phyloP scores from a whole-genome alignment of 2,329 filamentous ascomycete species.

The Calycina herbarum region DNA sequence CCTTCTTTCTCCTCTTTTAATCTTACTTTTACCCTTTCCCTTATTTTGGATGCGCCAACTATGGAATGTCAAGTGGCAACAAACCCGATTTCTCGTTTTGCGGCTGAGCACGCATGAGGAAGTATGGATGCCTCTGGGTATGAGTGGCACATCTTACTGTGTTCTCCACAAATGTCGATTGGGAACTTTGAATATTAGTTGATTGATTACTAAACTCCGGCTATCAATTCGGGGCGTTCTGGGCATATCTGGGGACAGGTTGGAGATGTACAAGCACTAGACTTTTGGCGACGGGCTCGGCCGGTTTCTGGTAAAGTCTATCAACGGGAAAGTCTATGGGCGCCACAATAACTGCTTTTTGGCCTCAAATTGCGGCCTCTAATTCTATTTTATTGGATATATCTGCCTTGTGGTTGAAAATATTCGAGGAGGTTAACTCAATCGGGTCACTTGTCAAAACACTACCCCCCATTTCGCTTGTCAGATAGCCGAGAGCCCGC shows the following conservation, averaged over 20 bases:
- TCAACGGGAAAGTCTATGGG: background rate
- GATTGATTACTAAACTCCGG: background rate
- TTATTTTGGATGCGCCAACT: background rate
- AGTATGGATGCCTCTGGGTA: background rate
- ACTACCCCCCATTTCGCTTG: background rate
- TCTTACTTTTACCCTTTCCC: background rate
- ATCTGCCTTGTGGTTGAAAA: too few relatives aligned
- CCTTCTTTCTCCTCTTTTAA: background rate
- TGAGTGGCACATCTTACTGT: conserved; percentile 1
- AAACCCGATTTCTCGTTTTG: conserved; percentile 1
- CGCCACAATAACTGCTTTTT: too few relatives aligned
- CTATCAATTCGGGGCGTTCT: background rate
- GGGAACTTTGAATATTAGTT: background rate
- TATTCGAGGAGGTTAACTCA: too few relatives aligned
- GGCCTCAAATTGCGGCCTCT: too few relatives aligned
- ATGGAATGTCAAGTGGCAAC: background rate
- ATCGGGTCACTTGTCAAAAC: background rate
- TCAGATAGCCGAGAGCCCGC: background rate
- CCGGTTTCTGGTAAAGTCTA: background rate
- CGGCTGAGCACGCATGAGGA: background rate
- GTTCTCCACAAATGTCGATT: background rate
- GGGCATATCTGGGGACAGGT: background rate
- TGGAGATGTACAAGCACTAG: background rate
- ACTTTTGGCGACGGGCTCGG: background rate
- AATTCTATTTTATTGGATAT: too few relatives aligned